Evolutionary conservation across 1,139 yeast genomes (phyloP), one percentile per base, ranked within the genome.

Genomic region (Groenewaldozyma auringiensis): DNA sequence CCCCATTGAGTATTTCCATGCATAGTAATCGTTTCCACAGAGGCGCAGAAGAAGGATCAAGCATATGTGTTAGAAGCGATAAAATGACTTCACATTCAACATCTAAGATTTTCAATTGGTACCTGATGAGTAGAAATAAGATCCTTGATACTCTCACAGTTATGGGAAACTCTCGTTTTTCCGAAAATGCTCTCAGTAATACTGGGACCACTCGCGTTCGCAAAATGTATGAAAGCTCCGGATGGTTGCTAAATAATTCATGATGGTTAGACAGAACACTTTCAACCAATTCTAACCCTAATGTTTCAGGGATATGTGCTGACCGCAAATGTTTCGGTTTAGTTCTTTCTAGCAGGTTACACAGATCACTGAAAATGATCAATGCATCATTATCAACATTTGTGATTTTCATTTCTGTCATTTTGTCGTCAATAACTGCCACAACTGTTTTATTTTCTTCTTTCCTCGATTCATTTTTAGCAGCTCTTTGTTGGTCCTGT

Each of bases 11-110:
- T 16, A 85, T 74, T 61, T 89, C 97, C 49, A 87, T 66, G 0
- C 87, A 78, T 21, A 87, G 61, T 1, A 80, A 72, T 50, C 79
- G 78, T 54, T 84, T 85, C 96, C 96, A 89, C 16, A 57, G 50
- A 1, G 79, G 76, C 1, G 71, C 73, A 0, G 78, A 67, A 2
- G 75, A 76, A 4, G 66, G 63, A 1, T 75, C 70, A 8, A 86
- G 61, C 37, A 78, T 72, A 56, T 85, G 95, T 25, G 84, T 83
- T 34, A 88, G 64, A 37, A 83, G 70, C 0, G 94, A 80, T 20
- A 89, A 64, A 1, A 89, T 77, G 4, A 87, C 87, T 58, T 87
- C 96, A 27, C 86, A 74, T 62, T 89, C 96, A 35, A 84, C 75
- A 44, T 77, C 81, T 32, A 89, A 65, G 14, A 78, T 73, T 0